Evolutionary conservation across 164 flowering plant species (phyloP), one percentile per base, ranked within the genome.

Genomic region (grape (Vitis vinifera)): DNA sequence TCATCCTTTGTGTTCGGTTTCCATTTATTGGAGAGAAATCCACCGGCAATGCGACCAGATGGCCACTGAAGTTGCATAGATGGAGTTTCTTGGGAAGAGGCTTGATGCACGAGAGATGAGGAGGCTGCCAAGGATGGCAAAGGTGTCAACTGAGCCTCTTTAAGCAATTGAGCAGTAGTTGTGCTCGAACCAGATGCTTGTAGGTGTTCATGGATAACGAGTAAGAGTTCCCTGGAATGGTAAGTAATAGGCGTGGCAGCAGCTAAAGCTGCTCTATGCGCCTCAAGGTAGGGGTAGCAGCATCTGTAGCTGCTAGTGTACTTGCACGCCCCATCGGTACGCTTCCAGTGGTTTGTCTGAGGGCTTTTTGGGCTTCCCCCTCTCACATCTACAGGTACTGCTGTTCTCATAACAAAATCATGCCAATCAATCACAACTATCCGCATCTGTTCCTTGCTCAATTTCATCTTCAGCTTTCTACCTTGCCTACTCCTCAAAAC

Each of bases 241-340:
- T 93, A 96, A 55, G 95, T 83, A 55, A 96, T 92, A 59, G 99
- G 99, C 63, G 99, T 93, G 7, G 99, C 99, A 61, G 98, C 97
- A 81, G 98, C 99, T 73, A 96, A 91, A 70, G 98, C 97, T 55
- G 99, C 99, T 82, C 99, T 29, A 96, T 93, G 65, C 98, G 97
- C 86, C 91, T 88, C 74, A 93, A 66, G 30, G 99, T 96, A 13
- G 99, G 98, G 60, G 92, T 91, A 71, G 97, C 97, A 68, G 99
- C 99, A 91, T 96, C 99, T 58, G 91, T 89, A 50, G 99, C 99
- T 19, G 95, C 97, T 65, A 93, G 73, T 37, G 95, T 87, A 80
- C 94, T 93, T 47, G 97, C 97, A 71, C 97, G 95, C 47, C 99
- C 99, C 19, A 17, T 17, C 19, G 19, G 19, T 17, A 17, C 1